Conservation (phyloP, 257 asterid species). For the Solanum sitiens region DNA sequence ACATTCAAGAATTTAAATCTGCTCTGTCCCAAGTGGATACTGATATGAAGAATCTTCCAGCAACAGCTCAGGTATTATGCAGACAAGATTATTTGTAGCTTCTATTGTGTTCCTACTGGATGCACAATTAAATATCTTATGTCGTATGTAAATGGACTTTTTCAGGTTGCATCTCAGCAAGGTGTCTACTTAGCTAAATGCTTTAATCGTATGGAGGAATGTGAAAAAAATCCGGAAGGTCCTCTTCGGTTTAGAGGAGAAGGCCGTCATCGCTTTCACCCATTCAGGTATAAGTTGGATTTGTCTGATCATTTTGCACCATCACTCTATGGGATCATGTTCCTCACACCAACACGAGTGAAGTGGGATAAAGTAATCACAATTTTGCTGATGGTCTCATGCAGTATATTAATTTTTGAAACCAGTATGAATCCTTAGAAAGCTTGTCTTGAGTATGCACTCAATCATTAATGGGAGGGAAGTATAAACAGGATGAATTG, state of each 20-base stretch:
- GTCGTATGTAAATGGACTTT: not conserved
- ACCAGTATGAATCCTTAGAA: not conserved
- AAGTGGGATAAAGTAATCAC: not conserved
- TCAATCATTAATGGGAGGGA: not conserved
- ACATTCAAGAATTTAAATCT: conserved; percentile 66
- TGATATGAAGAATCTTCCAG: conserved; percentile 93
- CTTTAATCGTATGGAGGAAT: conserved; percentile 85
- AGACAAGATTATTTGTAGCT: not conserved
- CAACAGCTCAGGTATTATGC: conserved; percentile 82
- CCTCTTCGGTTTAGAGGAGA: conserved; percentile 91
- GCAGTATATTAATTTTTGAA: not conserved
- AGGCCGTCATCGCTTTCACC: conserved; percentile 91
- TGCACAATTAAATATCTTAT: not conserved
- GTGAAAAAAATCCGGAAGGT: conserved; percentile 83
- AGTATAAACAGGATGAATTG: not conserved
- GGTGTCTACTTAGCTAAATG: conserved; percentile 91
- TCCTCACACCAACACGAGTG: not conserved
- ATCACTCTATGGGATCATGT: not conserved
- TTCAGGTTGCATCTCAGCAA: conserved; percentile 94
- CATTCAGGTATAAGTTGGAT: conserved; percentile 59
- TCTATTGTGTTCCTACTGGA: not conserved
- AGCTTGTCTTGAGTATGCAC: not conserved
- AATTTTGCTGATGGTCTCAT: not conserved
- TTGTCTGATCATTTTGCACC: not conserved
- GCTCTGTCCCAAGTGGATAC: conserved; percentile 90